phyloP scores from a whole-genome alignment of 495 filamentous ascomycete genomes.

The Bryoglossum gracile region DNA sequence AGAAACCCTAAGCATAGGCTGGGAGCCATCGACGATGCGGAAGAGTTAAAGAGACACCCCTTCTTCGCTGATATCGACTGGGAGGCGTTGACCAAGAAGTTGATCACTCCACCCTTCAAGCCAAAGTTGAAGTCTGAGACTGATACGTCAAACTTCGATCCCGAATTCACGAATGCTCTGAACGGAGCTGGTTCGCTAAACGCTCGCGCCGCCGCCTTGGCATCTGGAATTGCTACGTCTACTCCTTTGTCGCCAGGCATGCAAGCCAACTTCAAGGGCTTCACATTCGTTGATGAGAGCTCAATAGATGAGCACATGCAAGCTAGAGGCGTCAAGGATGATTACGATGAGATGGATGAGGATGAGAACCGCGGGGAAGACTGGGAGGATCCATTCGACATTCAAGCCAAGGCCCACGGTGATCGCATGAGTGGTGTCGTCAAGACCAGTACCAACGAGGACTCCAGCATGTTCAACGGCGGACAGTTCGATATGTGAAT shows the following conservation, averaged over 20 bases:
- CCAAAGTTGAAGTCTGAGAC: slow-evolving; percentile 90
- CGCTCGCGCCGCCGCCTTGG: slow-evolving; percentile 73
- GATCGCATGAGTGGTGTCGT: slow-evolving; percentile 72
- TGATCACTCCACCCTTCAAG: slow-evolving; percentile 96
- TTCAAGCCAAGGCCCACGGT: slow-evolving; percentile 37
- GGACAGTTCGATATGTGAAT: slow-evolving; percentile 56
- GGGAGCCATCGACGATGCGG: slow-evolving; percentile 83
- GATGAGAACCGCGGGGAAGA: slow-evolving; percentile 37
- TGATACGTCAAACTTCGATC: slow-evolving; percentile 96
- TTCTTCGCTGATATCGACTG: slow-evolving; percentile 96
- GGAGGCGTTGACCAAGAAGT: slow-evolving; percentile 76
- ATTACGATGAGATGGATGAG: slow-evolving; percentile 60
- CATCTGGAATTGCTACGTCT: slow-evolving; percentile 66
- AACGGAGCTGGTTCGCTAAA: slow-evolving; percentile 80
- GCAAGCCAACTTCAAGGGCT: slow-evolving; percentile 96
- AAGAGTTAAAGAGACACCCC: slow-evolving; percentile 88
- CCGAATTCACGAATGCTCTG: slow-evolving; percentile 94
- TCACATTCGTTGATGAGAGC: slow-evolving; percentile 97
- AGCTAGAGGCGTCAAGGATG: slow-evolving; percentile 50
- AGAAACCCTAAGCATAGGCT: slow-evolving; percentile 94
- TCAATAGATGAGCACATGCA: slow-evolving; percentile 86
- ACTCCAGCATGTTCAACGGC: slow-evolving; percentile 67
- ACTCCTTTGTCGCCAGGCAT: slow-evolving; percentile 90
- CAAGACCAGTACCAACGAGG: slow-evolving; percentile 54
- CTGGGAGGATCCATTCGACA: slow-evolving; percentile 34